phyloP scores from a whole-genome alignment of 371 early-diverging fungal genomes.

The Syncephalis plumigaleata region DNA sequence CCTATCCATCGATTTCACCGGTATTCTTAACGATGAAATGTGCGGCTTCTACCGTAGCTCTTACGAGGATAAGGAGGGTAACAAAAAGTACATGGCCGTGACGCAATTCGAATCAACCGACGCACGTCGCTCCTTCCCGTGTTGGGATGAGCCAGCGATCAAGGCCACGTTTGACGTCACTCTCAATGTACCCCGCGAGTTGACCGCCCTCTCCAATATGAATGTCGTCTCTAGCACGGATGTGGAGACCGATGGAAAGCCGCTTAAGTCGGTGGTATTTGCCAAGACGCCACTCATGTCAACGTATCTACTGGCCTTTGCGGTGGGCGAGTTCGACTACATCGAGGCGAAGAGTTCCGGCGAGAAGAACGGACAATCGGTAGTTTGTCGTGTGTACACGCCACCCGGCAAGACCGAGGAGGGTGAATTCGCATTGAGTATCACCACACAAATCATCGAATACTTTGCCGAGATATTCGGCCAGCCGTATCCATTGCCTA shows the following conservation, averaged over 20 bases:
- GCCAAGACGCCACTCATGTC: constrained; percentile 46
- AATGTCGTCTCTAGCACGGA: constrained; percentile 23
- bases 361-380: constrained; percentile 33
- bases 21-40: constrained; percentile 64
- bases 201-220: constrained; percentile 80
- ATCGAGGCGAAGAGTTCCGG: constrained; percentile 58
- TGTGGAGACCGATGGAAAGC: constrained; percentile 9
- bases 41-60: constrained; percentile 68
- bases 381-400: constrained; percentile 63
- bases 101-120: constrained; percentile 93
- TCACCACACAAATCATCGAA: constrained; percentile 49
- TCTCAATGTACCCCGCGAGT: constrained; percentile 41
- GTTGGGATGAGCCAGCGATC: constrained; percentile 78
- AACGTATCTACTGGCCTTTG: constrained; percentile 62
- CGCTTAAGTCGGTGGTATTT: constrained; percentile 41
- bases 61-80: constrained; percentile 41
- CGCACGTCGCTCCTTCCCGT: constrained; percentile 83
- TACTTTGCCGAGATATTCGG: constrained; percentile 67
- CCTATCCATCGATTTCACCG: constrained; percentile 40
- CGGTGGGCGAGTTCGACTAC: constrained; percentile 79
- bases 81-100: constrained; percentile 46
- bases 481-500: constrained; percentile 70
- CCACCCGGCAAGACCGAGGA: constrained; percentile 39
- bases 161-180: constrained; percentile 84
- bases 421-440: constrained; percentile 64